A percentile compares a stretch with the other conserved stretches of the same genome.
Evolutionary conservation across 345 rosid genomes (phyloP).

Genomic region (Moricandia moricandioides): DNA sequence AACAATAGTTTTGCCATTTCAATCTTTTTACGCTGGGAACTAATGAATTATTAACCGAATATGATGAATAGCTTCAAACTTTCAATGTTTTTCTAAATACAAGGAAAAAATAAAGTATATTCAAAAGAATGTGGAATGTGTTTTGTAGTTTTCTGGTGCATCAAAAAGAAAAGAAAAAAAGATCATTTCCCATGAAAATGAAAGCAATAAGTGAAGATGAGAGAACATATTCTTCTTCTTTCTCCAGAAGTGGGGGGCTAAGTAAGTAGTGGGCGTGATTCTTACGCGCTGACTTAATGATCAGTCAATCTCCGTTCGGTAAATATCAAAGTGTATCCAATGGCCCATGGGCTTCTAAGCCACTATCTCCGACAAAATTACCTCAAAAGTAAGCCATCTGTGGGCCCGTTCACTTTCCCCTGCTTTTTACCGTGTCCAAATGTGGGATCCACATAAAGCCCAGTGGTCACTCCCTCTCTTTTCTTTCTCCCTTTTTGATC

Average conservation of each 20-base stretch:
- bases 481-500: background rate
- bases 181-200: constrained; percentile 17
- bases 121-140: constrained; percentile 25
- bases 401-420: constrained; percentile 27
- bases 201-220: constrained; percentile 36
- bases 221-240: constrained; percentile 63
- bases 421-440: constrained; percentile 26
- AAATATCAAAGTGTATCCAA: background rate
- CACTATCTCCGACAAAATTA: constrained; percentile 48
- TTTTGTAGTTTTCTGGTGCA: constrained; percentile 15
- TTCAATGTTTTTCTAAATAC: background rate
- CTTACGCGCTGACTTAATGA: constrained; percentile 48
- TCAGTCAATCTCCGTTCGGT: constrained; percentile 38
- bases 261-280: constrained; percentile 50
- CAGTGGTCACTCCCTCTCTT: constrained; percentile 13
- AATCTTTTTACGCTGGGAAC: background rate
- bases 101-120: constrained; percentile 11
- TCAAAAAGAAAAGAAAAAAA: background rate
- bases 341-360: constrained; percentile 34
- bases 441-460: constrained; percentile 35
- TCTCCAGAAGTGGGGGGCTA: constrained; percentile 16
- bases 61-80: background rate
- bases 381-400: constrained; percentile 19
- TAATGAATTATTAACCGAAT: background rate
- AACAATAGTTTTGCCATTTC: background rate